A percentile compares a stretch with the other conserved stretches of the same genome.
Evolutionary conservation across 2,329 filamentous ascomycete genomes (phyloP).

Genomic region (Pestalotiopsis fici): DNA sequence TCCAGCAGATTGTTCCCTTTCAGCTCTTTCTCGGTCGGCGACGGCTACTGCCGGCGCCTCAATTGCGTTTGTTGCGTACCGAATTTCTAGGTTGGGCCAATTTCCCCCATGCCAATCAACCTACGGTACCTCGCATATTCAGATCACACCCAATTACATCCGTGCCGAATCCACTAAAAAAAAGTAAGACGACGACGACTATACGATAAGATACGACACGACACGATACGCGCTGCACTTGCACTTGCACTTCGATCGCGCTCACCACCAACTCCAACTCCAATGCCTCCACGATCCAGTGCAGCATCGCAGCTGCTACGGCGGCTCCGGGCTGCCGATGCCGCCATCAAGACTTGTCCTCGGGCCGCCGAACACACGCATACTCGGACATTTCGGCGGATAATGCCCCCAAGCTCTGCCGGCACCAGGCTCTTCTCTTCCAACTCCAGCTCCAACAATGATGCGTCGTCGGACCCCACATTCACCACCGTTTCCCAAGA

Average conservation of each 20-base stretch:
- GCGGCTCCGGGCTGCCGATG: slow-evolving; percentile 8
- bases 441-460: slow-evolving; percentile 7
- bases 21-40: neutral
- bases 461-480: slow-evolving; percentile 24
- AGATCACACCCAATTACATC: neutral
- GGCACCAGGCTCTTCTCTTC: slow-evolving; percentile 3
- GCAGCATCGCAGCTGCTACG: slow-evolving; percentile 10
- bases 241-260: neutral
- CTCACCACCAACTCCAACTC: neutral
- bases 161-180: neutral
- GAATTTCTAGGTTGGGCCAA: neutral
- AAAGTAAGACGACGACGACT: neutral
- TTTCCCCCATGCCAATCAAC: neutral
- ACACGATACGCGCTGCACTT: neutral
- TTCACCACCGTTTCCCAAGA: slow-evolving; percentile 79
- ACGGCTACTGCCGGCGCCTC: neutral
- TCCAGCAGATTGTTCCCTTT: neutral
- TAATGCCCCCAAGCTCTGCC: slow-evolving; percentile 2
- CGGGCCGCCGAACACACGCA: neutral
- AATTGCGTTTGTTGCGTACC: neutral
- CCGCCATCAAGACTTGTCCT: neutral
- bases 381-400: neutral
- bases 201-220: neutral
- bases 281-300: slow-evolving; percentile 17
- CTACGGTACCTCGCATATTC: neutral